Evolutionary conservation across 2,329 filamentous ascomycete genomes (phyloP).

Genomic region (Chrysoporthe austroafricana): DNA sequence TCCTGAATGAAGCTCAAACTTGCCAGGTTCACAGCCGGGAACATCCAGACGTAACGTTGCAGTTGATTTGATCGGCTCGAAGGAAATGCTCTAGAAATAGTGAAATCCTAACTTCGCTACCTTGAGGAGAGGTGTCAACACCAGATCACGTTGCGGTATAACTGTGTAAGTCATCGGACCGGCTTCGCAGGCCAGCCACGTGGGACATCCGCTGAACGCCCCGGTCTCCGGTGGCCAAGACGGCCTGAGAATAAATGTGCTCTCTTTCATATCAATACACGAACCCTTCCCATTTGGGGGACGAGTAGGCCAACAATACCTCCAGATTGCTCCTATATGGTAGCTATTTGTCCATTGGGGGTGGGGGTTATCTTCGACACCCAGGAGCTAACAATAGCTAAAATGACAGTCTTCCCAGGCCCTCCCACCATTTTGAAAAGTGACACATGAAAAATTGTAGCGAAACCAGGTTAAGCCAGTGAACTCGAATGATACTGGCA

Average conservation of each 20-base stretch:
- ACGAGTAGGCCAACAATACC: neutral
- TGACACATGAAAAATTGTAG: neutral
- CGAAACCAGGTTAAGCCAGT: neutral
- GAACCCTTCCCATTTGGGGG: neutral
- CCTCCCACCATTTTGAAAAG: neutral
- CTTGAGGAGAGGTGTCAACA: neutral
- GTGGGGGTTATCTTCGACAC: neutral
- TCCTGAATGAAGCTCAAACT: neutral
- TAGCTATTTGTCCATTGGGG: neutral
- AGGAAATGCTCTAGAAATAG: too few relatives aligned
- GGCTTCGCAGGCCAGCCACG: neutral
- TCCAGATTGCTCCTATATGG: neutral
- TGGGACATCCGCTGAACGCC: neutral
- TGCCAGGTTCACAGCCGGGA: neutral
- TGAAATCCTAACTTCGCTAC: neutral
- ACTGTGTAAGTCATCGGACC: neutral
- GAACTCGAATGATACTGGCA: neutral
- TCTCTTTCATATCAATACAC: neutral
- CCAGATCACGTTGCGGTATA: neutral
- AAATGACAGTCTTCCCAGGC: conserved; percentile 1
- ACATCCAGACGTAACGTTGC: neutral
- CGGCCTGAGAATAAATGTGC: neutral
- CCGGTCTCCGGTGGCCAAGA: neutral
- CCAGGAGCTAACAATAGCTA: neutral
- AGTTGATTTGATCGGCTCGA: neutral